These are phyloP conservation scores for Ramaria rubella DNA, from an alignment of 768 basidiomycete genomes.

Conservation along the genomic window DNA sequence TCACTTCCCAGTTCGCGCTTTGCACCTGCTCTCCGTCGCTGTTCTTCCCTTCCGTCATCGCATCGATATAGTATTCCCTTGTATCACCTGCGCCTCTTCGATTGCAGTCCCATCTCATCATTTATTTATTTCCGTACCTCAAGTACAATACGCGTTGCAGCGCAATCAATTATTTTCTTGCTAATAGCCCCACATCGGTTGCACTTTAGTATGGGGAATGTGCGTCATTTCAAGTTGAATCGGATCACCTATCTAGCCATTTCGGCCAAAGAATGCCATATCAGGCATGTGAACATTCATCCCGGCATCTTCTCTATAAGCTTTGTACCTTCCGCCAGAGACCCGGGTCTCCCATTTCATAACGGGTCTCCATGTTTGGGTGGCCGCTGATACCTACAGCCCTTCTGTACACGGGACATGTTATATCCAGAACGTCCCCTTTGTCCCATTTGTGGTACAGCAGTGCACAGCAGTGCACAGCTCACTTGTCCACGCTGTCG, in stretches of 20 bases:
- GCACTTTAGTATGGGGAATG: too few relatives aligned
- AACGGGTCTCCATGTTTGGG: too few relatives aligned
- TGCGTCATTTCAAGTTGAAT: neutral
- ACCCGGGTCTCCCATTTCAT: neutral
- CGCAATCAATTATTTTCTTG: neutral
- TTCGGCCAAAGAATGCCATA: neutral
- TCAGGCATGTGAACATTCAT: too few relatives aligned
- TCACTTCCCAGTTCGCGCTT: neutral
- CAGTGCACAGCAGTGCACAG: neutral
- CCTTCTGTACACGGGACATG: too few relatives aligned
- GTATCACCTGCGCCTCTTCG: too few relatives aligned
- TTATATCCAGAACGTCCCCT: too few relatives aligned
- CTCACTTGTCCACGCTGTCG: conserved; percentile 8
- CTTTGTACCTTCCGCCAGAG: neutral
- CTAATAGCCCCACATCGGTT: too few relatives aligned
- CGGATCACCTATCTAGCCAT: neutral
- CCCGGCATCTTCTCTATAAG: neutral
- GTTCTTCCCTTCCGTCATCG: conserved; percentile 1
- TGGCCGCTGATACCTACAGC: too few relatives aligned
- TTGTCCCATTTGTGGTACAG: neutral
- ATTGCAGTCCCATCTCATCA: too few relatives aligned
- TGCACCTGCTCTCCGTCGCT: conserved; percentile 10
- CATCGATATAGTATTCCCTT: conserved; percentile 19
- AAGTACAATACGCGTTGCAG: neutral
- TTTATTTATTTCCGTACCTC: neutral